Evolutionary conservation across 129 eudicot species (phyloP), one percentile per base, ranked within the genome.

Genomic region (Centaurea solstitialis): DNA sequence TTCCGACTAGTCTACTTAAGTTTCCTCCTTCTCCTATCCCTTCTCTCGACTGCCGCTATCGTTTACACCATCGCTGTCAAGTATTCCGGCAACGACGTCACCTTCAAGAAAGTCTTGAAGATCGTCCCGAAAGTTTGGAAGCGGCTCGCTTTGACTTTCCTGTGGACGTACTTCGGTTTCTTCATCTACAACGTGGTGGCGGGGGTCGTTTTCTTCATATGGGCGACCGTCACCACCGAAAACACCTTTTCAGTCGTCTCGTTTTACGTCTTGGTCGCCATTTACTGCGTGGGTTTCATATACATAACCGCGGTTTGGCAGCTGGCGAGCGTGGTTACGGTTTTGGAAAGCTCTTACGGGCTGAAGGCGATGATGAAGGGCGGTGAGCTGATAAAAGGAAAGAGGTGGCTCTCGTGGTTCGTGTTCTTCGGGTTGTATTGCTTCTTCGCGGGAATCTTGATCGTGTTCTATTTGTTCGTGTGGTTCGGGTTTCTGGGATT

Each of bases 81-180:
- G 4, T 87, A 85, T 68, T 68, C 83, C 0, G 76, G 69, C 24
- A 82, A 80, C 28, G 87, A 81, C 2, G 70, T 88, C 10, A 73
- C 89, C 3, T 87, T 89, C 86, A 79, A 74, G 74, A 80, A 57
- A 24, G 83, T 90, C 47, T 71, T 91, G 45, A 76, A 85, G 37
- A 85, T 83, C 15, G 89, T 93, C 61, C 96, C 93, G 0, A 80
- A 26, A 69, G 90, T 93, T 3, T 90, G 93, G 91, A 90, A 84
- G 26, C 62, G 93, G 68, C 90, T 93, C 7, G 81, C 90, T 65
- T 65, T 84, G 50, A 93, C 98, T 38, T 93, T 87, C 81, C 20
- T 91, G 47, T 86, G 91, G 82, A 82, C 70, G 2, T 88, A 85
- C 80, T 12, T 80, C 9, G 84, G 87, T 18, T 79, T 89, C 45